phyloP scores from a whole-genome alignment of 176 grass and related monocot species.

The Pontederia crassipes region DNA sequence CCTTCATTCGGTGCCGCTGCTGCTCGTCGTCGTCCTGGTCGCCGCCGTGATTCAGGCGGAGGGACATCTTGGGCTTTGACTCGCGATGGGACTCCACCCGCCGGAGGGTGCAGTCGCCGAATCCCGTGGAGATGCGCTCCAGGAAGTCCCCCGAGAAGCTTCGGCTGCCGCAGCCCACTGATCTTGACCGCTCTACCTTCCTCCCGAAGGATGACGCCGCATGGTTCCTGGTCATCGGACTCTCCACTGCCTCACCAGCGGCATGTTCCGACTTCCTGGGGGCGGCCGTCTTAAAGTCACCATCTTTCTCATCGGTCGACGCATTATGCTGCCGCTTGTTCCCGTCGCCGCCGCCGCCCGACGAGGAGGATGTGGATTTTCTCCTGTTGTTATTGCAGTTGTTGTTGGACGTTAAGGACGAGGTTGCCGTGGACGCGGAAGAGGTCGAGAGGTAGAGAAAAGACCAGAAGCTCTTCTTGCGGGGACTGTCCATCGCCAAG shows the following conservation, averaged over 20 bases:
- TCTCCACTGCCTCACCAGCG: constrained; percentile 40
- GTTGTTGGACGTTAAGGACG: constrained; percentile 26
- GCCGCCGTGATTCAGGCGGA: constrained; percentile 13
- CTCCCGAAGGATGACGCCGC: constrained; percentile 53
- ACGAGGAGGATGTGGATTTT: constrained; percentile 28
- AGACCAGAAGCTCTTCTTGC: constrained; percentile 97
- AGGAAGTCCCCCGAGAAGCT: constrained; percentile 87
- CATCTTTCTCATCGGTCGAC: neutral
- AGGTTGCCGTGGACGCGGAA: constrained; percentile 21
- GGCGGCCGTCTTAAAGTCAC: neutral
- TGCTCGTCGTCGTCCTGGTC: constrained; percentile 30
- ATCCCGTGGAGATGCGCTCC: constrained; percentile 75
- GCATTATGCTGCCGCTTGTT: neutral
- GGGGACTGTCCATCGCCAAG: constrained; percentile 46
- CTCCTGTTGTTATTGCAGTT: constrained; percentile 15
- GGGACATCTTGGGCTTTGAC: constrained; percentile 36
- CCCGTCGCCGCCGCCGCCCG: neutral
- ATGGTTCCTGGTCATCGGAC: constrained; percentile 36
- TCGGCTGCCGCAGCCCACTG: constrained; percentile 80
- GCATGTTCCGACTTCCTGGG: constrained; percentile 7
- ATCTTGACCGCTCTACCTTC: constrained; percentile 82
- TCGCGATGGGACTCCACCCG: constrained; percentile 87
- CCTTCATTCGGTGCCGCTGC: constrained; percentile 23
- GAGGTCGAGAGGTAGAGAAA: constrained; percentile 63
- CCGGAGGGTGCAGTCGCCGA: constrained; percentile 80